Conservation (phyloP, 2,329 filamentous ascomycete genomes). For the Mycocentrospora acerina region DNA sequence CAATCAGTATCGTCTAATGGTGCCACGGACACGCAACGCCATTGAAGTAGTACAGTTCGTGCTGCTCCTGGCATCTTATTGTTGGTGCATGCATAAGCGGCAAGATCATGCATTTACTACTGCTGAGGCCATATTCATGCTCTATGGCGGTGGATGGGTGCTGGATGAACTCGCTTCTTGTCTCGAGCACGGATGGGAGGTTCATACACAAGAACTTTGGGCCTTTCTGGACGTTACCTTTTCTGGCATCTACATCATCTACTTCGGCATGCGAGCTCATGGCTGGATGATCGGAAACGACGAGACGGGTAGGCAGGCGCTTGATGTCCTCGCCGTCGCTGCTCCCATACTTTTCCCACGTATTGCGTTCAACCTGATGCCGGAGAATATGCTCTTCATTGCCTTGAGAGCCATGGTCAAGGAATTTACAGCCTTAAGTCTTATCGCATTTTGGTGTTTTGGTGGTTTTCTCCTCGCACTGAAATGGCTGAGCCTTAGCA, state of each 20-base stretch:
- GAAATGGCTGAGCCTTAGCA: constrained; percentile 66
- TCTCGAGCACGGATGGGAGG: constrained; percentile 73
- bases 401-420: constrained; percentile 82
- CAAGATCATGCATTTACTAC: constrained; percentile 58
- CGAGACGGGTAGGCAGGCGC: constrained; percentile 63
- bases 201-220: constrained; percentile 87
- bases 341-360: constrained; percentile 77
- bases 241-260: constrained; percentile 68
- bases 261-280: constrained; percentile 68
- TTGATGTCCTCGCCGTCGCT: constrained; percentile 77
- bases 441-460: constrained; percentile 80
- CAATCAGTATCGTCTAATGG: constrained; percentile 83
- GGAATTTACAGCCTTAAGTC: constrained; percentile 76
- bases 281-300: constrained; percentile 57
- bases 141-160: constrained; percentile 78
- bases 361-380: constrained; percentile 78
- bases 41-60: constrained; percentile 76
- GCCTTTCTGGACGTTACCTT: constrained; percentile 83
- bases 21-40: constrained; percentile 74
- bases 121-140: constrained; percentile 66
- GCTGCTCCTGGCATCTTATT: constrained; percentile 67
- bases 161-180: constrained; percentile 77
- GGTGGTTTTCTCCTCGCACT: constrained; percentile 78
- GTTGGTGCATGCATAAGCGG: constrained; percentile 70
- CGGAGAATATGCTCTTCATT: constrained; percentile 81